Conservation (phyloP, 495 filamentous ascomycete genomes). For the Aspergillus funiculosus region DNA sequence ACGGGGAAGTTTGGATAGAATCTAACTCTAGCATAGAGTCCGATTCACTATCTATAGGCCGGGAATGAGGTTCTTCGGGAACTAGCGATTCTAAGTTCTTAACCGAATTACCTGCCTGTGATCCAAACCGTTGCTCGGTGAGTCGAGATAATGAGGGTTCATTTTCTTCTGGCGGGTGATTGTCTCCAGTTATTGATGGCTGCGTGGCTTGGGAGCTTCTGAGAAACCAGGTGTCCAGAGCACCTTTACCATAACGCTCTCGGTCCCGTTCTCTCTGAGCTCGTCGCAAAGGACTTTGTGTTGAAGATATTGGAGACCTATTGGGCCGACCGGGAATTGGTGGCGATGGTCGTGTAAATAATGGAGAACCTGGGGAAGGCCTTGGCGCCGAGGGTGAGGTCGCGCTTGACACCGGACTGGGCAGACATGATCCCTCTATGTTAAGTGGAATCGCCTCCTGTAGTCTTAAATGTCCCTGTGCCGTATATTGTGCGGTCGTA, state of each 20-base stretch:
- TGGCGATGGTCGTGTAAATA: neutral
- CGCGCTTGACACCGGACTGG: slow-evolving; percentile 4
- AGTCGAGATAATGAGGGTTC: slow-evolving; percentile 23
- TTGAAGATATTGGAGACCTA: neutral
- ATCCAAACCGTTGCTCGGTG: slow-evolving; percentile 23
- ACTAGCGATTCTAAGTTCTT: neutral
- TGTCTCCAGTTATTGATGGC: neutral
- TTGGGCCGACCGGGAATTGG: neutral
- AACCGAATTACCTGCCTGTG: neutral
- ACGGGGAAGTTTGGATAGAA: neutral
- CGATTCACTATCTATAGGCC: neutral
- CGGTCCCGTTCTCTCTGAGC: slow-evolving; percentile 25
- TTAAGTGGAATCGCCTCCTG: neutral
- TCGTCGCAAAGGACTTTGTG: slow-evolving; percentile 1
- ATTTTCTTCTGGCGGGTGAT: neutral
- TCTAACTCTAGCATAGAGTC: neutral
- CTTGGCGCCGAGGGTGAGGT: slow-evolving; percentile 3
- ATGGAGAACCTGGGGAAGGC: slow-evolving; percentile 3
- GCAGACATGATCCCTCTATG: neutral
- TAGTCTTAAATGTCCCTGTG: neutral
- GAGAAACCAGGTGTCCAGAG: slow-evolving; percentile 39
- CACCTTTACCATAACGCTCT: slow-evolving; percentile 36
- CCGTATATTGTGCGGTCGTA: too few relatives aligned
- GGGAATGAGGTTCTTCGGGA: neutral
- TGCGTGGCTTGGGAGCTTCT: slow-evolving; percentile 24